These are phyloP conservation scores for Didymella sp. DNA, from an alignment of 2,329 filamentous ascomycete genomes.

Conservation along the genomic window DNA sequence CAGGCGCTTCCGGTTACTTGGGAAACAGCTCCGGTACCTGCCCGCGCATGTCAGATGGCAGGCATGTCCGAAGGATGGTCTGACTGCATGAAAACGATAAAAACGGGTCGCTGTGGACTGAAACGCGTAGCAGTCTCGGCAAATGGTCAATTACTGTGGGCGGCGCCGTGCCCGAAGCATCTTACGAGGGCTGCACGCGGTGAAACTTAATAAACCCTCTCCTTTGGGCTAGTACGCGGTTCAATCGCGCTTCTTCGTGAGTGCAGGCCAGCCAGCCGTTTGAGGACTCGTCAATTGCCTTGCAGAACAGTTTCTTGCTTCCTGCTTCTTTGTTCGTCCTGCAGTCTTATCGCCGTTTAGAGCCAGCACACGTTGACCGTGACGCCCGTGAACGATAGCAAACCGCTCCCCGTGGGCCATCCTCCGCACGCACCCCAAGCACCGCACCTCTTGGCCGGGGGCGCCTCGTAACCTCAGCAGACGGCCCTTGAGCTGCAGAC, in stretches of 20 bases:
- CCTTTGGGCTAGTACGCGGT: slow-evolving; percentile 30
- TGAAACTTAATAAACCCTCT: slow-evolving; percentile 22
- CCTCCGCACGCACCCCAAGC: slow-evolving; percentile 19
- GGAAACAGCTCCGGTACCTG: slow-evolving; percentile 14
- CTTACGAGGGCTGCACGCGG: slow-evolving; percentile 22
- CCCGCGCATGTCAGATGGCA: slow-evolving; percentile 14
- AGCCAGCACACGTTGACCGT: slow-evolving; percentile 8
- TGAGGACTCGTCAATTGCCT: slow-evolving; percentile 28
- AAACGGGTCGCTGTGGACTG: slow-evolving; percentile 19
- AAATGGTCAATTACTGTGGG: slow-evolving; percentile 13
- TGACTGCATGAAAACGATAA: slow-evolving; percentile 23
- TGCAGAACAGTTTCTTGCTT: slow-evolving; percentile 15
- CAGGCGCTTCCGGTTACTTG: slow-evolving; percentile 6
- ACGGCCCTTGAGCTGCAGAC: slow-evolving; percentile 10
- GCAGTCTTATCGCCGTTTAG: background rate
- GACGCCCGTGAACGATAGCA: slow-evolving; percentile 14
- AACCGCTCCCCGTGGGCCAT: slow-evolving; percentile 18
- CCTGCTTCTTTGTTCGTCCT: background rate
- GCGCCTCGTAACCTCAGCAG: slow-evolving; percentile 14
- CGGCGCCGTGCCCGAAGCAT: slow-evolving; percentile 18
- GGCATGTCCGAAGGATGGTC: slow-evolving; percentile 9
- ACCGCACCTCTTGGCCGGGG: slow-evolving; percentile 19
- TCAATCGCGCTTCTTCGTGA: slow-evolving; percentile 27
- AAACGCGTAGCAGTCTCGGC: slow-evolving; percentile 21
- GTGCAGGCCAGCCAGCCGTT: slow-evolving; percentile 23